Base-by-base conservation (phyloP, 352 stramenopile genomes). In the Phytopythium ostracodes region DNA sequence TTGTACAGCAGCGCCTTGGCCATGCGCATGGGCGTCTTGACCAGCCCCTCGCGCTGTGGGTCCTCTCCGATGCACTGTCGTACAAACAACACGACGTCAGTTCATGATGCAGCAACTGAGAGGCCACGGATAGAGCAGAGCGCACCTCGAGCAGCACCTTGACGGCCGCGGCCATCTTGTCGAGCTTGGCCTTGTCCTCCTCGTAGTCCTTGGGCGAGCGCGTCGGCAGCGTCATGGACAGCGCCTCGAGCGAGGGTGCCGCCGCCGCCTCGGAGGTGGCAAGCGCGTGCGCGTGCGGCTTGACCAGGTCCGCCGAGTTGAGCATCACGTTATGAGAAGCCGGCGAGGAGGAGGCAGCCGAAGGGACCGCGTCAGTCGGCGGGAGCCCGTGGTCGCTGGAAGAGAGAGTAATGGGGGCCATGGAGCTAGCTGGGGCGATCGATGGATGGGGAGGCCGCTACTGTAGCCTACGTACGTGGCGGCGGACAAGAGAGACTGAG, bases 11-110 rank as follows among this genome's bases (percentile, higher is more conserved):
- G 58, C 0, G 96, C 96, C 72, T 99, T 98, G 43, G 96, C 96
- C 92, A 98, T 98, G 60, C 97, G 89, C 72, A 97, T 84, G n/a
- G 97, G 96, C 40, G 97, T 99, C 77, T 98, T 98, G 24, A 96
- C 53, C 4, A 99, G 78, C 18, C 97, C 97, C 64, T 99, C 97
- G 29, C 97, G 89, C 44, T 81, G 62, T 15, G 94, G 85, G 69
- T 99, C 94, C 77, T 99, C 97, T 40, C 97, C 97, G 54, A 99
- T 82, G 60, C 87, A 96, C 70, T 88, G 55, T 10, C 60, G 11
- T 27, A 9, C 15, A 9, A 10, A 20, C 44, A 12, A n/a, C 38
- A 14, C n/a, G 10, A n/a, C n/a, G n/a, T n/a, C n/a, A n/a, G n/a
- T n/a, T n/a, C n/a, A n/a, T n/a, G n/a, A n/a, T n/a, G n/a, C n/a